Conservation (phyloP, 495 filamentous ascomycete genomes). For the Hypoxylon subgilvum region DNA sequence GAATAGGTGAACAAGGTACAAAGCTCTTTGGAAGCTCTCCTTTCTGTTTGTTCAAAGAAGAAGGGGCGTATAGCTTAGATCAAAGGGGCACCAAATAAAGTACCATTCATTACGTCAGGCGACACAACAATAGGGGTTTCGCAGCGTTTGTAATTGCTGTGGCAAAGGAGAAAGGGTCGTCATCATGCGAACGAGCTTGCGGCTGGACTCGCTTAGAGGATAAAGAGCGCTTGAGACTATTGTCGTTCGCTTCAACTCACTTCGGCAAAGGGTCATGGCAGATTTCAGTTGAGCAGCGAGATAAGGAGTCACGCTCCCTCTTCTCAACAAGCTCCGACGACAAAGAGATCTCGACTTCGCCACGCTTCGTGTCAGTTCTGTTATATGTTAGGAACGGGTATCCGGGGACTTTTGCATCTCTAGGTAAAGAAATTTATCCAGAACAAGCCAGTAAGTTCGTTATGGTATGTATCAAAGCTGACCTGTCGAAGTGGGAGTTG, state of each 20-base stretch:
- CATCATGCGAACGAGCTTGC: background rate
- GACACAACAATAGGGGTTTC: slow-evolving; percentile 4
- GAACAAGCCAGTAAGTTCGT: too few relatives aligned
- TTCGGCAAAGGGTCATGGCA: background rate
- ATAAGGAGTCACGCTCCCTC: slow-evolving; percentile 1
- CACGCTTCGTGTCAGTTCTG: background rate
- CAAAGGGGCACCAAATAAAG: slow-evolving; percentile 13
- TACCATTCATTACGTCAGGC: background rate
- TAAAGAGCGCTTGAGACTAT: slow-evolving; percentile 9
- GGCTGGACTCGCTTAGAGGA: background rate
- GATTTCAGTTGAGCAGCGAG: slow-evolving; percentile 7
- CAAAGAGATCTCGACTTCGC: slow-evolving; percentile 16
- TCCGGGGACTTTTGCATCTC: background rate
- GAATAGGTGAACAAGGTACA: slow-evolving; percentile 30
- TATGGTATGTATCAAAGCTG: slow-evolving; percentile 13
- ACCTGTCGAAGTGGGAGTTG: slow-evolving; percentile 10
- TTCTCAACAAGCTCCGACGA: background rate
- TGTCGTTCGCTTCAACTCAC: background rate
- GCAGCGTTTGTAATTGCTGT: background rate
- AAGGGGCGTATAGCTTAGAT: slow-evolving; percentile 1
- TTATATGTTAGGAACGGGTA: background rate
- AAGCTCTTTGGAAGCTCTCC: slow-evolving; percentile 9
- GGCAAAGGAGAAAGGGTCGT: slow-evolving; percentile 6
- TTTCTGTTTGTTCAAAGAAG: slow-evolving; percentile 9
- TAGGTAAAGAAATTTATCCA: slow-evolving; percentile 1